phyloP scores from a whole-genome alignment of 192 early-diverging fungal genomes.

The Spizellomyces sp. region DNA sequence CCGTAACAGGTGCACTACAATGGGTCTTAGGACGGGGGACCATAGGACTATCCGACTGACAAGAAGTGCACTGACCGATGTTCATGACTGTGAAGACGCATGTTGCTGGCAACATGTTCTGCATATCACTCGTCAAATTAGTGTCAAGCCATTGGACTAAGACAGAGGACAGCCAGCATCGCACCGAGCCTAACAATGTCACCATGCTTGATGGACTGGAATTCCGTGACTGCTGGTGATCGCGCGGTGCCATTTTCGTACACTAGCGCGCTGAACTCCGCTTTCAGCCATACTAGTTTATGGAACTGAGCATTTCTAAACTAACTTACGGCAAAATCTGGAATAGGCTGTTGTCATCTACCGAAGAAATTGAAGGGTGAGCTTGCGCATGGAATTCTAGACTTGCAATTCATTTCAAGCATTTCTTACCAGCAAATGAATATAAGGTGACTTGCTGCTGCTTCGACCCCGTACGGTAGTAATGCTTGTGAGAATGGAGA shows the following conservation, averaged over 20 bases:
- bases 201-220: slow-evolving; percentile 56
- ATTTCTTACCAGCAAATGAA: slow-evolving; percentile 41
- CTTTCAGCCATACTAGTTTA: too few species aligned
- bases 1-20: slow-evolving; percentile 42
- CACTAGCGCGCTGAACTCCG: slow-evolving; percentile 20
- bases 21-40: not conserved
- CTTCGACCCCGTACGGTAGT: slow-evolving; percentile 77
- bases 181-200: slow-evolving; percentile 75
- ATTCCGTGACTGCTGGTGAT: slow-evolving; percentile 29
- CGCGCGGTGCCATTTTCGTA: slow-evolving; percentile 32
- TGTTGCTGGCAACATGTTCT: slow-evolving; percentile 47
- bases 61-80: slow-evolving; percentile 29
- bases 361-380: too few species aligned
- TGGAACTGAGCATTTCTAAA: too few species aligned
- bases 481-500: slow-evolving; percentile 69
- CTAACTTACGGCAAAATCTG: slow-evolving; percentile 49
- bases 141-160: not conserved
- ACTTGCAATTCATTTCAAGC: too few species aligned
- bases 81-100: slow-evolving; percentile 51
- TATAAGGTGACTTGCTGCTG: slow-evolving; percentile 67
- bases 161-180: too few species aligned
- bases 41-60: slow-evolving; percentile 7
- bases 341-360: slow-evolving; percentile 80
- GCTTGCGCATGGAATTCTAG: too few species aligned
- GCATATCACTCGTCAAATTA: not conserved